Conservation (phyloP, 768 basidiomycete genomes). For the Kondoa subrosea region DNA sequence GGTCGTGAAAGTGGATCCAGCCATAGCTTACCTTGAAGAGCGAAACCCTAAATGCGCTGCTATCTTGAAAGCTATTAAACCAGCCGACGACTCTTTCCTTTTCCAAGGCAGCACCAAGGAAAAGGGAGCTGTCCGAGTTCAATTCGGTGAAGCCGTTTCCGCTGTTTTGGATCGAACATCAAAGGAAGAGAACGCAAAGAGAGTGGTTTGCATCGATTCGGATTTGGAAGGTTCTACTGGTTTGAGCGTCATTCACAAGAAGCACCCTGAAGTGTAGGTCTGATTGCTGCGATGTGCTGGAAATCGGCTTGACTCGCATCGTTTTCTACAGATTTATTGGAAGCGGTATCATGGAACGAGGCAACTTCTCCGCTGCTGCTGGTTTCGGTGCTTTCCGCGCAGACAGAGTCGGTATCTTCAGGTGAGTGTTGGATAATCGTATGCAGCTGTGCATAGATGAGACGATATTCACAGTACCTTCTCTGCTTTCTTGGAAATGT, state of each 20-base stretch:
- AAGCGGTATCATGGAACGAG: slow-evolving; percentile 59
- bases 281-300: not conserved
- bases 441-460: too few species aligned
- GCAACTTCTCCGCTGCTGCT: slow-evolving; percentile 66
- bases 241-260: slow-evolving; percentile 69
- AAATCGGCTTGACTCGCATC: not conserved
- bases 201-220: slow-evolving; percentile 75
- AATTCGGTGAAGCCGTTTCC: slow-evolving; percentile 73
- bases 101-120: slow-evolving; percentile 58
- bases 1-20: slow-evolving; percentile 64
- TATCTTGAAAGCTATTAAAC: slow-evolving; percentile 52
- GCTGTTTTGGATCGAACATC: slow-evolving; percentile 53
- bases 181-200: slow-evolving; percentile 59
- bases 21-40: slow-evolving; percentile 52
- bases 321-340: slow-evolving; percentile 45
- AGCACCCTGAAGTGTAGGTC: slow-evolving; percentile 49
- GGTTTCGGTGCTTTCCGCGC: slow-evolving; percentile 62
- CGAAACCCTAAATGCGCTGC: slow-evolving; percentile 43
- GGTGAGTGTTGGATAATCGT: slow-evolving; percentile 1
- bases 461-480: slow-evolving; percentile 82
- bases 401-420: slow-evolving; percentile 50
- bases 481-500: slow-evolving; percentile 82
- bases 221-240: slow-evolving; percentile 82
- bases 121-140: slow-evolving; percentile 58
- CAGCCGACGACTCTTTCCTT: slow-evolving; percentile 42